phyloP scores from a whole-genome alignment of 2,329 filamentous ascomycete genomes.

The Fusarium devonianum region DNA sequence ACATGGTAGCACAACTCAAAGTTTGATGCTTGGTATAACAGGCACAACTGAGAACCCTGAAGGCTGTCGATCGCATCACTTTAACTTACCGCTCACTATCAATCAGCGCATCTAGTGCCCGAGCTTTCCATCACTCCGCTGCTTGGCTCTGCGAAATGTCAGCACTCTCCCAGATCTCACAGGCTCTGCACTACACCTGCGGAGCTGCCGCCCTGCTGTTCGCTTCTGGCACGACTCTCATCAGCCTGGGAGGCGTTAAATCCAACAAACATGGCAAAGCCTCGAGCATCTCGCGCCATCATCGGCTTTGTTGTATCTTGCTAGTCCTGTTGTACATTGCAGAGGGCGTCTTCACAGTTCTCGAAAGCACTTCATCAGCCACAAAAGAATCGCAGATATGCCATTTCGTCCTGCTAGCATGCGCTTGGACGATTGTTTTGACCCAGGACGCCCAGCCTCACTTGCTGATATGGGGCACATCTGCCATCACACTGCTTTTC shows the following conservation, averaged over 20 bases:
- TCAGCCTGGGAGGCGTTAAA: not conserved
- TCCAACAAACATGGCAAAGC: not conserved
- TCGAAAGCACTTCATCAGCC: not conserved
- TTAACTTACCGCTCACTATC: too few species aligned
- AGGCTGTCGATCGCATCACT: too few species aligned
- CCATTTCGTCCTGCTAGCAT: conserved; percentile 4
- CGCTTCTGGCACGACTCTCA: conserved; percentile 1
- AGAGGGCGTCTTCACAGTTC: not conserved
- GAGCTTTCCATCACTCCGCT: too few species aligned
- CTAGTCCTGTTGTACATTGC: conserved; percentile 13
- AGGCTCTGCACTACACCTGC: conserved; percentile 26
- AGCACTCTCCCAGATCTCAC: conserved; percentile 4
- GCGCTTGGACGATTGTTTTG: conserved; percentile 3
- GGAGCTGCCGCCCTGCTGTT: not conserved
- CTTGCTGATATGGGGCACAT: conserved; percentile 1
- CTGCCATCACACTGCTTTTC: conserved; percentile 8
- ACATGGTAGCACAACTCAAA: too few species aligned
- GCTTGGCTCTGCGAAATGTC: conserved; percentile 11
- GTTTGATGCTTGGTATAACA: too few species aligned
- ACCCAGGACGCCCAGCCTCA: not conserved
- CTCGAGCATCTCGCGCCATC: not conserved
- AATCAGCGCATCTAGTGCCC: too few species aligned
- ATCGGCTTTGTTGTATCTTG: not conserved
- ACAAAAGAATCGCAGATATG: conserved; percentile 10
- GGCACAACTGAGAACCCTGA: too few species aligned